phyloP scores from a whole-genome alignment of 23 red algal genomes.

The Gracilaria vermiculophylla region DNA sequence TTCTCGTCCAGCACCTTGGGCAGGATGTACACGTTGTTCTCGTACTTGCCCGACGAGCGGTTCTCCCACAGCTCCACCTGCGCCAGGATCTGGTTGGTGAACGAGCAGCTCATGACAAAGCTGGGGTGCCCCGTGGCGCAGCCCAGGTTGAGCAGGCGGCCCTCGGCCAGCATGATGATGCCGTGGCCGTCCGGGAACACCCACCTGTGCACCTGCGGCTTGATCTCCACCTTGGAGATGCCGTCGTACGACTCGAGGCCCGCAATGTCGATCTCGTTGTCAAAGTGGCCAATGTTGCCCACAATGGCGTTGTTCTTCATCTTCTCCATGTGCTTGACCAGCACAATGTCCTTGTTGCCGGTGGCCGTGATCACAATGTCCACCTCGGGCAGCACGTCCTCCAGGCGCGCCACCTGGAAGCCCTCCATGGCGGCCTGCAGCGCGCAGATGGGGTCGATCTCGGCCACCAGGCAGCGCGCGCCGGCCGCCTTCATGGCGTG shows the following conservation, averaged over 20 bases:
- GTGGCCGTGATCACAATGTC: slow-evolving; percentile 96
- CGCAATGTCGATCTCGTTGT: slow-evolving; percentile 98
- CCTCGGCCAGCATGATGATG: slow-evolving; percentile 97
- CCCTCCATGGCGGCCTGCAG: slow-evolving; percentile 98
- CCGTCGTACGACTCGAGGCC: slow-evolving; percentile 75
- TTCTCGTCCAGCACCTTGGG: slow-evolving; percentile 99
- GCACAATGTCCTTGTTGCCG: slow-evolving; percentile 96
- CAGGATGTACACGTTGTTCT: slow-evolving; percentile 99
- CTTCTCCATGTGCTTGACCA: slow-evolving; percentile 86
- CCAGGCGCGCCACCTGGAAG: slow-evolving; percentile 87
- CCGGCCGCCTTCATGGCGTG: slow-evolving; percentile 95
- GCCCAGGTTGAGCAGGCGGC: slow-evolving; percentile 94
- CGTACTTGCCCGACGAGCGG: slow-evolving; percentile 92
- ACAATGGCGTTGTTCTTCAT: slow-evolving; percentile 98
- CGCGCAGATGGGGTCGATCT: slow-evolving; percentile 98
- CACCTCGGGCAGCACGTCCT: slow-evolving; percentile 72
- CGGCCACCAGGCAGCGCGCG: slow-evolving; percentile 81
- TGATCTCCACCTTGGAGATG: slow-evolving; percentile 88
- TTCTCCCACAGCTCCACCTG: slow-evolving; percentile 95
- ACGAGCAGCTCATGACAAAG: slow-evolving; percentile 99
- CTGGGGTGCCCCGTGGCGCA: slow-evolving; percentile 98
- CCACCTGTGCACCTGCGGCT: slow-evolving; percentile 97
- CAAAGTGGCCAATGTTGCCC: slow-evolving; percentile 99
- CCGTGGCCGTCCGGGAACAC: slow-evolving; percentile 93
- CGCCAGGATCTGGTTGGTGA: slow-evolving; percentile 97